Conservation (phyloP, 2,329 filamentous ascomycete species). For the Beauveria sp. region DNA sequence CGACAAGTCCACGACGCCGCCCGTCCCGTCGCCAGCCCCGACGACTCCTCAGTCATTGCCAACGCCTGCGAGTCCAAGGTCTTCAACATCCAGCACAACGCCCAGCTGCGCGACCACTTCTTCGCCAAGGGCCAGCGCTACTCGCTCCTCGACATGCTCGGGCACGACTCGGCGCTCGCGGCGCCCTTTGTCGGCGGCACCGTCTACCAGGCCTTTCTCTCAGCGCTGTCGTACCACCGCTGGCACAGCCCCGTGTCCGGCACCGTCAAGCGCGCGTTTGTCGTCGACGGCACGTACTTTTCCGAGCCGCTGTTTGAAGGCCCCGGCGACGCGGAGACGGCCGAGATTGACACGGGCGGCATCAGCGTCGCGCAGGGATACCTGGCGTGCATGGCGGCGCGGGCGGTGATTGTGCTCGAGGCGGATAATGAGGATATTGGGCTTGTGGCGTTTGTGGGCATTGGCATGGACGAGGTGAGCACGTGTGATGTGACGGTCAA, state of each 20-base stretch:
- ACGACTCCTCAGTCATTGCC: slow-evolving; percentile 46
- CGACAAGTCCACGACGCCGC: slow-evolving; percentile 44
- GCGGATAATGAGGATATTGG: slow-evolving; percentile 61
- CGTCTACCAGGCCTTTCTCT: slow-evolving; percentile 65
- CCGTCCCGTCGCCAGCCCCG: slow-evolving; percentile 50
- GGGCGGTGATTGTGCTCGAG: slow-evolving; percentile 63
- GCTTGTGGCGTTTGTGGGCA: slow-evolving; percentile 60
- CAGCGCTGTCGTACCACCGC: slow-evolving; percentile 60
- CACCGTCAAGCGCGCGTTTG: slow-evolving; percentile 49
- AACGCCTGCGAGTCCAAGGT: slow-evolving; percentile 60
- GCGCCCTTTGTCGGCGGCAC: slow-evolving; percentile 54
- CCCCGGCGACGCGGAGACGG: slow-evolving; percentile 21
- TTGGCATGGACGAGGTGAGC: slow-evolving; percentile 73
- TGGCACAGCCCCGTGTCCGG: slow-evolving; percentile 66
- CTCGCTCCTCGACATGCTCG: slow-evolving; percentile 57
- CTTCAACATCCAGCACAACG: slow-evolving; percentile 43
- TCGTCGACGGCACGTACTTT: slow-evolving; percentile 61
- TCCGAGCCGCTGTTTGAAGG: slow-evolving; percentile 44
- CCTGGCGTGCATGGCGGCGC: slow-evolving; percentile 56
- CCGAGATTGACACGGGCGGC: slow-evolving; percentile 32
- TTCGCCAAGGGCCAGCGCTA: slow-evolving; percentile 66
- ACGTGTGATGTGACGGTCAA: slow-evolving; percentile 65
- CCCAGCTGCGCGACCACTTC: slow-evolving; percentile 53
- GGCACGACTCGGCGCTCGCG: slow-evolving; percentile 39
- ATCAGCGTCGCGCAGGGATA: slow-evolving; percentile 55